Base-by-base conservation (phyloP, 164 flowering plant genomes). In the Magnolia officinalis region DNA sequence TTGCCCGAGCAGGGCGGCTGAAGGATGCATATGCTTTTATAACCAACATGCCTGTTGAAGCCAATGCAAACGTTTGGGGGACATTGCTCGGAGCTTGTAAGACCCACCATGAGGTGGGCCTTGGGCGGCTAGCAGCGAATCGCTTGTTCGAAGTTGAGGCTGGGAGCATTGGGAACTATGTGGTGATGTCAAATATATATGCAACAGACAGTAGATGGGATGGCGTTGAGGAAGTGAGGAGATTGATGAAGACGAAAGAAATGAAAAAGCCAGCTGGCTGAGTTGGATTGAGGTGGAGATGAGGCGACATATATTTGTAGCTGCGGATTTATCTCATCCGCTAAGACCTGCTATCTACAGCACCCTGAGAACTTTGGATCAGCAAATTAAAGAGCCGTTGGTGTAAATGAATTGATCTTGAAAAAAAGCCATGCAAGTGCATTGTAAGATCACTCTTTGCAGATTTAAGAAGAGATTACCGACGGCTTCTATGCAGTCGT, bases 151-250 rank as follows among this genome's bases (percentile, higher is more conserved):
- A 87, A 26, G 75, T 78, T 19, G 92, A 92, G 80, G 84, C 86
- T 11, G 71, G 69, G 8, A 83, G 89, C 80, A 84, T 89, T 61
- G 96, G 96, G 76, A 91, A 88, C 76, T 91, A 90, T 78, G 87
- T 92, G 1, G 85, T 87, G 19, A 80, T 91, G 85, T 92, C 97
- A 49, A 94, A 94, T 80, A 70, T 94, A 45, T 89, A 87, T 78
- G 97, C 98, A 68, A 92, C 91, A 20, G 88, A 89, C 81, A 86
- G 83, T 52, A 88, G 83, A 81, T 92, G 98, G 98, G 94, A 90
- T 76, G 84, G 85, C n/a, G 97, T 92, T 6, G 66, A 83, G 84
- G 92, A 92, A 79, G 86, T 88, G 52, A 84, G 97, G 81, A 88
- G 80, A 81, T 76, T 88, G 75, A 91, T 92, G 93, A 89, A 75